A percentile compares a stretch with the other conserved stretches of the same genome.
phyloP scores from a whole-genome alignment of 2,329 filamentous ascomycete species.

The Rutstroemia sp. region DNA sequence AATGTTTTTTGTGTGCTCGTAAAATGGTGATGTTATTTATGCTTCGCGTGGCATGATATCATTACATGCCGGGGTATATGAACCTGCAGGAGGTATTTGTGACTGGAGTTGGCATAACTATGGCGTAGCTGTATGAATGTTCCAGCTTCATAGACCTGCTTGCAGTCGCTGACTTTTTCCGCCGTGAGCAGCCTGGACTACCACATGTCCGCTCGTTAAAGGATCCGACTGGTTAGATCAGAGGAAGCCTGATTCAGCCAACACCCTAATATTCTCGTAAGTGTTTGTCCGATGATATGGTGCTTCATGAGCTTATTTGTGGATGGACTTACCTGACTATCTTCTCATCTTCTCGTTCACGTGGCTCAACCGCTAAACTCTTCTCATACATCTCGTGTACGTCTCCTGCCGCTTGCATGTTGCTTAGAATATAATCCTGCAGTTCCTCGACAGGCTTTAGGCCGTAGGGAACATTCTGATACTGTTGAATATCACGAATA shows the following conservation, averaged over 20 bases:
- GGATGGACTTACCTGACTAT: conserved; percentile 67
- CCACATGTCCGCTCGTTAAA: no score
- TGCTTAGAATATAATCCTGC: conserved; percentile 93
- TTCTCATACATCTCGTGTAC: conserved; percentile 99
- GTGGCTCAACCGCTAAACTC: conserved; percentile 85
- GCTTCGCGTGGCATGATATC: no score
- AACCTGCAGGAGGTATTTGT: no score
- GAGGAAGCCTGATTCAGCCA: conserved; percentile 55
- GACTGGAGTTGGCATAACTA: no score
- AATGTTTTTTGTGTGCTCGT: no score
- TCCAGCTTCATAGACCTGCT: no score
- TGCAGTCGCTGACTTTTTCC: no score
- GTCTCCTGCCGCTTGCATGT: conserved; percentile 91
- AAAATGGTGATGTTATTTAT: no score
- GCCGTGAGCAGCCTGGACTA: no score
- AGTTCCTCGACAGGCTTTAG: conserved; percentile 84
- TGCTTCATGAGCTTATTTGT: no score
- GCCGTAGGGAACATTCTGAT: conserved; percentile 95
- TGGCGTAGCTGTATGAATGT: no score
- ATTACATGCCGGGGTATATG: no score
- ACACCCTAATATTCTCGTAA: conserved; percentile 39
- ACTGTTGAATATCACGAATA: conserved; percentile 97
- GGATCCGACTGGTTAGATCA: conserved; percentile 23
- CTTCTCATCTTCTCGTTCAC: conserved; percentile 97
- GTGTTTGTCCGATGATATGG: conserved; percentile 17